These are phyloP conservation scores for Eremothecium coryli DNA, from an alignment of 1,139 yeast genomes.

Conservation along the genomic window DNA sequence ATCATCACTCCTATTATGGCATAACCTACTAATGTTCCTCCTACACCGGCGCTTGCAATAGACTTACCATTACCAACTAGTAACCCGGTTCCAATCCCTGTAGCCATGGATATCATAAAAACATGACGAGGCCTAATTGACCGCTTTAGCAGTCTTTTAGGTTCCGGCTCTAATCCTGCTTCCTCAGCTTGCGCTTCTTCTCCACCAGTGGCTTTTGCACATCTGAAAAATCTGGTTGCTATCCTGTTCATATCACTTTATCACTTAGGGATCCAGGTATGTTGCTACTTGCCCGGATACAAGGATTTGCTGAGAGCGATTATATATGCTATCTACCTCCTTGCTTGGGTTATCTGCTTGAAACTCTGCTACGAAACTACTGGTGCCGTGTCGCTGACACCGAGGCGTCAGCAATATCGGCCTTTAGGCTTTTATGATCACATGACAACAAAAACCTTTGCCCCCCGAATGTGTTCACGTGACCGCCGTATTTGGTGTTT, in stretches of 20 bases:
- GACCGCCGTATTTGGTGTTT: not conserved
- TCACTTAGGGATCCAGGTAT: no score
- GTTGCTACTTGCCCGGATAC: no score
- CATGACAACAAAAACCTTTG: no score
- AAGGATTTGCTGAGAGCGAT: no score
- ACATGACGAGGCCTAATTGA: conserved; percentile 39
- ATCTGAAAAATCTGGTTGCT: no score
- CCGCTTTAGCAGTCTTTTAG: conserved; percentile 15
- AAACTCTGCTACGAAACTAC: no score
- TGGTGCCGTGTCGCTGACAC: no score
- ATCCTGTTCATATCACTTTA: conserved; percentile 26
- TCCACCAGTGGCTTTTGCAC: not conserved
- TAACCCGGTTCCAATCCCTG: conserved; percentile 55
- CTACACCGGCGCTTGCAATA: conserved; percentile 62
- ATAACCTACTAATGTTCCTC: conserved; percentile 53
- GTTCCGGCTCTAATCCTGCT: conserved; percentile 1
- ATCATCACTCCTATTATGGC: conserved; percentile 50
- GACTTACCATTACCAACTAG: conserved; percentile 59
- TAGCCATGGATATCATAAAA: conserved; percentile 53
- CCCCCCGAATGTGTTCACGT: no score
- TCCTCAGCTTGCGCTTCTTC: not conserved
- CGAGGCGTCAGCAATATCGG: no score
- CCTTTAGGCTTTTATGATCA: no score
- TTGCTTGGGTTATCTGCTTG: no score
- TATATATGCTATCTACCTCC: no score